These are phyloP conservation scores for Pyrenophora tritici-repentis DNA, from an alignment of 2,329 filamentous ascomycete genomes.

Conservation along the genomic window DNA sequence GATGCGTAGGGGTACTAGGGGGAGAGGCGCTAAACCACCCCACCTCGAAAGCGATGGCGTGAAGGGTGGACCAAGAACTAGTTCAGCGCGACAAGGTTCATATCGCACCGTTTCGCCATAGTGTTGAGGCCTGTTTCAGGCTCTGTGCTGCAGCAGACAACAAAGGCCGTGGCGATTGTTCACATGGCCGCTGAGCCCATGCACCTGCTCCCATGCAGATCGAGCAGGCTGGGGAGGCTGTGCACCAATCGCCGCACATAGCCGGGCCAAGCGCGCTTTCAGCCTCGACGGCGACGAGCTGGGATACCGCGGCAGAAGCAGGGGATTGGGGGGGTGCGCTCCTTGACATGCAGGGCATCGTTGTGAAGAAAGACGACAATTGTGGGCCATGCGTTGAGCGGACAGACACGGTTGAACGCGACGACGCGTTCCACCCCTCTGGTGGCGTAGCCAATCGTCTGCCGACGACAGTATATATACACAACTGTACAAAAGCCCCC, in stretches of 20 bases:
- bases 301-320: constrained; percentile 20
- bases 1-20: constrained; percentile 6
- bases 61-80: constrained; percentile 12
- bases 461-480: constrained; percentile 13
- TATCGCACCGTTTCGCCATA: constrained; percentile 12
- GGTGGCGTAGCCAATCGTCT: constrained; percentile 9
- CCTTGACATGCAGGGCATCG: constrained; percentile 16
- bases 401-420: too few species aligned
- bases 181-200: constrained; percentile 29
- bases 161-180: constrained; percentile 40
- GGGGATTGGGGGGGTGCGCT: constrained; percentile 23
- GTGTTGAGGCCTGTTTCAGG: constrained; percentile 36
- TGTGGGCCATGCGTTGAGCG: background rate
- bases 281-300: constrained; percentile 33
- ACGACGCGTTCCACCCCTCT: background rate
- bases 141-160: constrained; percentile 20
- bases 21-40: constrained; percentile 25
- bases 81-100: constrained; percentile 16
- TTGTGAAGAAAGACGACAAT: constrained; percentile 6
- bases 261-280: constrained; percentile 35
- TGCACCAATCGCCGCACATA: constrained; percentile 38
- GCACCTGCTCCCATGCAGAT: constrained; percentile 27
- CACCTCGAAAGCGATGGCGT: constrained; percentile 23
- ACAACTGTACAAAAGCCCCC: constrained; percentile 2
- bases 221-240: constrained; percentile 10